Evolutionary conservation across 2,329 filamentous ascomycete species (phyloP), one percentile per base, ranked within the genome.

Genomic region (Aureobasidium lini): DNA sequence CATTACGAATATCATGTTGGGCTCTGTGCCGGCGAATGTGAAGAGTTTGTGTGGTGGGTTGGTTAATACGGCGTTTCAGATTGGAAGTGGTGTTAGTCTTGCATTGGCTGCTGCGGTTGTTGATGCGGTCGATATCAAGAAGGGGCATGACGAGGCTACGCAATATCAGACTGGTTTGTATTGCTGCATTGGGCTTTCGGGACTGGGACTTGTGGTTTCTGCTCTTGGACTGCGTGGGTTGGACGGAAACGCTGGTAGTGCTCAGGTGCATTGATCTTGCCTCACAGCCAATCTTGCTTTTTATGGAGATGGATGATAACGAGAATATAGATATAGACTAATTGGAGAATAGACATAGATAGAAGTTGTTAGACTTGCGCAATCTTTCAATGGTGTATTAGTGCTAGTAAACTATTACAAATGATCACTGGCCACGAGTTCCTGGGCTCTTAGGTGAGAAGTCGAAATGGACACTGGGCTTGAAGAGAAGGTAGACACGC

Each of bases 51-150:
- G 71, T 58, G 73, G 73, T 23, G 73, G 73, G 16, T 74, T 75
- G 72, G 71, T 76, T 39, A 76, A 76, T 57, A 76, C 74, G 4
- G 73, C 74, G 4, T 76, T 75, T 61, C 74, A 76, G 65, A 74
- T 76, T 23, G 74, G 74, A 8, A 72, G 70, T 23, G 73, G 73
- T 1, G 72, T 76, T 0, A 71, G 72, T 1, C 65, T 76, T 18
- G 74, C 74, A n/a, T 68, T 75, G 29, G 70, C 72, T 3, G 67
- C 72, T 31, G 71, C 75, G 4, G 69, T 73, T 3, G 72, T 73
- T 1, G 64, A 75, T 57, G 71, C 70, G 2, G 72, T 74, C 3
- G 73, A 76, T 57, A 70, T 69, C 10, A 65, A 70, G 34, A 71
- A 74, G 48, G 71, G 70, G 3, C 73, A 70, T 54, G 63, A 60